Percentiles rank a stretch among this genome's conserved stretches.
These are phyloP conservation scores for Pichia ethanolica DNA, from an alignment of 805 yeast genomes.

Conservation along the genomic window DNA sequence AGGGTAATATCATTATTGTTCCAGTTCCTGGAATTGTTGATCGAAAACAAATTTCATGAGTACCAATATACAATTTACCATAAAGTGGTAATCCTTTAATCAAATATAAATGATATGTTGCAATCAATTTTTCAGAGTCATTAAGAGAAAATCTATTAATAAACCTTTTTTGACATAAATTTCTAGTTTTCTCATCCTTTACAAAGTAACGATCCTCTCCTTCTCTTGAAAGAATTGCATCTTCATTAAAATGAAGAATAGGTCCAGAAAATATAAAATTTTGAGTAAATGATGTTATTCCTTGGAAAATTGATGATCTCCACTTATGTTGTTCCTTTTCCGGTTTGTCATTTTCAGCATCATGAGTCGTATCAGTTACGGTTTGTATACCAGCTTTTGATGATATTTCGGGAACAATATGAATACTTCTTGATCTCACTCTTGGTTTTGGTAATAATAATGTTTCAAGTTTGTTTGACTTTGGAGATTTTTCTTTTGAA, in stretches of 20 bases:
- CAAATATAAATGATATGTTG: conserved; percentile 65
- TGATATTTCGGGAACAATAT: background rate
- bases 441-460: background rate
- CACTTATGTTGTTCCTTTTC: conserved; percentile 10
- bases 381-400: background rate
- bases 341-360: background rate
- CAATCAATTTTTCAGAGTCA: conserved; percentile 42
- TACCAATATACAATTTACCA: conserved; percentile 75
- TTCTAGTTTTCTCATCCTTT: conserved; percentile 35
- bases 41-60: conserved; percentile 65
- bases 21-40: conserved; percentile 71
- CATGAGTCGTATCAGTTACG: background rate
- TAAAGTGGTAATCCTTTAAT: conserved; percentile 69
- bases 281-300: conserved; percentile 23
- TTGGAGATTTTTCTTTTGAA: background rate
- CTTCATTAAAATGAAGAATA: conserved; percentile 47
- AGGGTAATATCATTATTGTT: conserved; percentile 78
- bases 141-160: conserved; percentile 58
- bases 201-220: conserved; percentile 45
- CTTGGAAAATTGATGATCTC: conserved; percentile 25
- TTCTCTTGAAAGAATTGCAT: conserved; percentile 30
- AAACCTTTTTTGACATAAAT: conserved; percentile 15
- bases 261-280: conserved; percentile 18
- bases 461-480: background rate
- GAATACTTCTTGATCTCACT: background rate